A percentile compares a stretch with the other conserved stretches of the same genome.
Conservation (phyloP, 1,284 basidiomycete genomes). For the Pholiota adiposa region DNA sequence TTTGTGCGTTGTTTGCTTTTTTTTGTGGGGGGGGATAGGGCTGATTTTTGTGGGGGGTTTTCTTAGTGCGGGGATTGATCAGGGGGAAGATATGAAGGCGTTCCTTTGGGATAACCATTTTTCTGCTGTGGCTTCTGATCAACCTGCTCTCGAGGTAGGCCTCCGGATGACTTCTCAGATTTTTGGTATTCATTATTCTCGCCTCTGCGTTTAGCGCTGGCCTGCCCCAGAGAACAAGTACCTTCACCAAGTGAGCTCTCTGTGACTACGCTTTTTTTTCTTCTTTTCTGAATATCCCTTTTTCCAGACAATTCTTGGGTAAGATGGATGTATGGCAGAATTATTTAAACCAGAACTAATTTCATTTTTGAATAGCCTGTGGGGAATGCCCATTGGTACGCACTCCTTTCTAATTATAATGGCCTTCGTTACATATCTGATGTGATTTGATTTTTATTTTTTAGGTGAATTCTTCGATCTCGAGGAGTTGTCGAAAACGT, state of each 20-base stretch:
- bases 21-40: background rate
- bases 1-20: constrained; percentile 44
- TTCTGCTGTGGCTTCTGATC: constrained; percentile 73
- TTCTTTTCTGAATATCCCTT: background rate
- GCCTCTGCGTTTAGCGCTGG: constrained; percentile 9
- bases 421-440: background rate
- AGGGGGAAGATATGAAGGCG: constrained; percentile 69
- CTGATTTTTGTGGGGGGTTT: background rate
- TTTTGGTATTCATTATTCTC: background rate
- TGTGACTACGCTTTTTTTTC: background rate
- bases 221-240: constrained; percentile 47
- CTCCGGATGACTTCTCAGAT: background rate
- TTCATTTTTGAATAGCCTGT: constrained; percentile 44
- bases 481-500: constrained; percentile 60
- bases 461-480: constrained; percentile 73
- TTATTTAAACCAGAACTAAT: background rate
- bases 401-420: background rate
- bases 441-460: too few relatives aligned
- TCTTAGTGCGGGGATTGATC: constrained; percentile 67
- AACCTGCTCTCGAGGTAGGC: constrained; percentile 68
- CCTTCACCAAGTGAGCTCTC: constrained; percentile 59
- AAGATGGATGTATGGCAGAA: constrained; percentile 29
- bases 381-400: constrained; percentile 75
- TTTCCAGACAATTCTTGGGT: constrained; percentile 63
- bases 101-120: constrained; percentile 82